Base-by-base conservation (phyloP, 352 stramenopile genomes). In the Phytophthora kernoviae region DNA sequence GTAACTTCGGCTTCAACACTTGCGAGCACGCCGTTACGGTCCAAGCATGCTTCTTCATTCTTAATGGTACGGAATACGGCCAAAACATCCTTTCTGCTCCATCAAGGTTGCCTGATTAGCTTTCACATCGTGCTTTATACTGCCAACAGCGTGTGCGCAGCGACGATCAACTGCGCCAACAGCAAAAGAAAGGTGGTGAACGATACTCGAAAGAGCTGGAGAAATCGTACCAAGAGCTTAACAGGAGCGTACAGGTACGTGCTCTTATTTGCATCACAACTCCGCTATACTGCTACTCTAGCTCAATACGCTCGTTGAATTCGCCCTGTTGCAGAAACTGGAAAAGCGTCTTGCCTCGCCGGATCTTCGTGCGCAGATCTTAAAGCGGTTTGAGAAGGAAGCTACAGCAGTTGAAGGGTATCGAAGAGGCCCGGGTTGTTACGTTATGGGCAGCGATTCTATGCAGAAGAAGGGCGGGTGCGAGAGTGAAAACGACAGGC, bases 161-260 rank as follows among this genome's bases (percentile, higher is more conserved):
- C 32, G 70, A 80, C 22, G 75, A 64, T 52, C 63, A 68, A 43
- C 22, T 82, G 20, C 58, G 76, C 26, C 54, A 55, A 34, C 60
- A 64, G 6, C 47, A 61, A 11, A 53, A 58, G 12, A 71, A 68
- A 34, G 54, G 76, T 32, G 45, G 54, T 27, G 61, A 56, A 6
- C 17, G 54, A 18, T 66, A 83, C 22, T 87, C 79, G 0, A 84
- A 81, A 26, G 77, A 87, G 34, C 62, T 87, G 26, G 75, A 63
- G 20, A 83, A 75, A 45, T 87, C 77, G 9, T 87, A 87, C 44
- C 52, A 66, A 7, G 37, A 87, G 40, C 51, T 87, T 4, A 56
- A 70, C 39, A 59, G 39, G 2, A 77, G 63, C 14, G 58, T 77
- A 17, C 61, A 79, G 68, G 74, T 83, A 43, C 0, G 49, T 49